Conservation (phyloP, 345 rosid genomes). For the Populus deltoides region DNA sequence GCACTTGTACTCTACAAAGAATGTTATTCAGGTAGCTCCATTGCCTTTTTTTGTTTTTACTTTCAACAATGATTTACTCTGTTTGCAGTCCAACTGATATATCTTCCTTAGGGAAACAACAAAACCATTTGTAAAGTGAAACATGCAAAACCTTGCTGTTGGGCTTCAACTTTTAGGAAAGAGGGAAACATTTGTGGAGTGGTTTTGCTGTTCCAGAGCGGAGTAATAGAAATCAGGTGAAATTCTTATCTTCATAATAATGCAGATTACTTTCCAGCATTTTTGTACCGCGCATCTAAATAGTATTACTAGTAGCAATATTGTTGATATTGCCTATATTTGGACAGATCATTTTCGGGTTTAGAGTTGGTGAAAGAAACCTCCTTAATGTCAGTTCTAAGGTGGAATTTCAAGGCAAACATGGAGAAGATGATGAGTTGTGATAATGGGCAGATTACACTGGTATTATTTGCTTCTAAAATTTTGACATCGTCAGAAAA, state of each 20-base stretch:
- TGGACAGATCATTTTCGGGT: constrained; percentile 71
- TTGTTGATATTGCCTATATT: not conserved
- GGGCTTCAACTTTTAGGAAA: constrained; percentile 20
- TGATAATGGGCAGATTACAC: constrained; percentile 49
- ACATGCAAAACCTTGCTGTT: constrained; percentile 25
- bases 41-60: constrained; percentile 10
- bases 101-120: constrained; percentile 21
- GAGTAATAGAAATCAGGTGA: constrained; percentile 28
- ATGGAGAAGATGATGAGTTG: constrained; percentile 65
- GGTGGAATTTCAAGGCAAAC: constrained; percentile 76
- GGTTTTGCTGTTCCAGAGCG: constrained; percentile 21
- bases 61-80: constrained; percentile 3
- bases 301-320: not conserved
- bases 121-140: constrained; percentile 28
- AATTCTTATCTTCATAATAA: not conserved
- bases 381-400: constrained; percentile 62
- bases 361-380: constrained; percentile 64
- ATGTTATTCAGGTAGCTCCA: constrained; percentile 58
- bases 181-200: constrained; percentile 21
- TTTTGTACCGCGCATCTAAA: not conserved
- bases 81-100: not conserved
- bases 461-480: constrained; percentile 48
- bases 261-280: not conserved
- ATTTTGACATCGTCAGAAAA: not conserved
- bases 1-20: constrained; percentile 37